These are phyloP conservation scores for Cudoniella acicularis DNA, from an alignment of 495 filamentous ascomycete genomes.

Conservation along the genomic window DNA sequence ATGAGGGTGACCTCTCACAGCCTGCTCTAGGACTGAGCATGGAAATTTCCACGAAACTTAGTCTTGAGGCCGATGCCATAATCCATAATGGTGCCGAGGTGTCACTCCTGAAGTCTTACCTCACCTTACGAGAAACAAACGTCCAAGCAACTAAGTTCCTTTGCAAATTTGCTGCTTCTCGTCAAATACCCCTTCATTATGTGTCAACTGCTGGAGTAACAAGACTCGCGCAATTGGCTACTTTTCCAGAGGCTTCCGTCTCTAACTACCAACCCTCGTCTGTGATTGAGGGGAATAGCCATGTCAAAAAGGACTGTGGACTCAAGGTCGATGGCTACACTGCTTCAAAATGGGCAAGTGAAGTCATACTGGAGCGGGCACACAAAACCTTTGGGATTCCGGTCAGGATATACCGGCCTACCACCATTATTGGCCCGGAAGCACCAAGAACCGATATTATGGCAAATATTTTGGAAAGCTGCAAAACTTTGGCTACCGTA, in stretches of 20 bases:
- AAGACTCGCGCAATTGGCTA: no score
- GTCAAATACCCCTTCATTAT: slow-evolving; percentile 46
- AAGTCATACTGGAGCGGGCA: slow-evolving; percentile 41
- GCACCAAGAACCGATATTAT: no score
- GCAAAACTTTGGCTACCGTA: no score
- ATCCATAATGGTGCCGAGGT: slow-evolving; percentile 52
- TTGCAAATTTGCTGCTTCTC: slow-evolving; percentile 26
- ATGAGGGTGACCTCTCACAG: slow-evolving; percentile 12
- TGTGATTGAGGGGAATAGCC: no score
- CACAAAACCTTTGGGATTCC: slow-evolving; percentile 25
- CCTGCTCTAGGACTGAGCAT: slow-evolving; percentile 13
- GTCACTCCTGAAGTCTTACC: slow-evolving; percentile 45
- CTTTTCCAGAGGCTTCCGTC: no score
- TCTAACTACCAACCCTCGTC: not conserved
- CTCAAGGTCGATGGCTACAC: slow-evolving; percentile 7
- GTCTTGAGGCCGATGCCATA: no score
- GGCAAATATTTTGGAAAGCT: no score
- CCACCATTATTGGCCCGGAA: no score
- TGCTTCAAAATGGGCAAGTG: slow-evolving; percentile 52
- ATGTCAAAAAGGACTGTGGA: no score
- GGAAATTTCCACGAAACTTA: no score
- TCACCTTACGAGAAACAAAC: slow-evolving; percentile 36
- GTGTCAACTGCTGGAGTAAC: slow-evolving; percentile 42
- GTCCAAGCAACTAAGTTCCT: slow-evolving; percentile 42
- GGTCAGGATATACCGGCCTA: slow-evolving; percentile 40